Evolutionary conservation across 148 eudicot genomes (phyloP), one percentile per base, ranked within the genome.

Genomic region (Cornus controversa): DNA sequence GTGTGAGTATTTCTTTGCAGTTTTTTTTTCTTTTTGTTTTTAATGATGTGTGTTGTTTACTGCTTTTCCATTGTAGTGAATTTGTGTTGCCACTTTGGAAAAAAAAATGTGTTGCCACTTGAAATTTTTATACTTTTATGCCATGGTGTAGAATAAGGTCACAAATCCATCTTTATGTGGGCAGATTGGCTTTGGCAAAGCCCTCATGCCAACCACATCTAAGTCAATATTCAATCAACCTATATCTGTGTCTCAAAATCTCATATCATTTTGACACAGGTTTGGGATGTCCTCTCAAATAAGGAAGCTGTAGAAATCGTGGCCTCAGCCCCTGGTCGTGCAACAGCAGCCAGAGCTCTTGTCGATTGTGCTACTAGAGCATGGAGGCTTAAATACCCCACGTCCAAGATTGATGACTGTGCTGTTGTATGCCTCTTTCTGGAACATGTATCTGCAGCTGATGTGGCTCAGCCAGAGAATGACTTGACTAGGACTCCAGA

Each of bases 271-370:
- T 68, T 66, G 69, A 69, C 25, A 57, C 80, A 91, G 94, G 89
- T 91, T 45, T 91, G 94, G 94, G 92, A 91, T 80, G 94, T 91
- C 71, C 79, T 91, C 7, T 87, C 92, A 18, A 91, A 91, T 74
- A 80, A 87, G 72, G 94, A 91, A 83, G 94, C 82, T n/a, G 84
- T 90, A 77, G 83, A 85, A 71, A 82, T 88, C 6, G 84, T 90
- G 71, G 87, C 91, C 67, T 84, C 91, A 11, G 89, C 94, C 28
- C 89, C 90, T 3, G 40, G 84, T 67, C 86, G 80, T 11, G 85
- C 82, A 42, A 89, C 87, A 57, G 84, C 89, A n/a, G 92, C 92
- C 26, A 67, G 91, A 71, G 91, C 91, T 29, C 89, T 89, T 47
- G 86, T 86, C 42, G 91, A 89, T 70, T 86, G 89, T 73, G 91